A percentile compares a stretch with the other conserved stretches of the same genome.
These are phyloP conservation scores for Acanthamoeba royreba DNA, from an alignment of 208 protist species.

Conservation along the genomic window DNA sequence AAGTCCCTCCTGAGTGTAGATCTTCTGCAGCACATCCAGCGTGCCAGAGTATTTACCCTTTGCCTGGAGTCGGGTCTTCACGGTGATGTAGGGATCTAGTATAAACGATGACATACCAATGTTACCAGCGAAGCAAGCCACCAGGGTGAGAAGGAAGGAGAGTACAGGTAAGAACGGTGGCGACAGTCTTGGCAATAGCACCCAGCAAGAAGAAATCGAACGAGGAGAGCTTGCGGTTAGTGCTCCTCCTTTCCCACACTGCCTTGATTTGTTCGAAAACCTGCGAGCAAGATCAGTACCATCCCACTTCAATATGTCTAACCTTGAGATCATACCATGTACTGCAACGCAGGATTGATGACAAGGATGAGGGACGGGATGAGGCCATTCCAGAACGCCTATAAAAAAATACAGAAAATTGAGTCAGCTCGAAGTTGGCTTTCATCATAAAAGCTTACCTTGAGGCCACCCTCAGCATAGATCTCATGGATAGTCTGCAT, in stretches of 20 bases:
- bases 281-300: too few relatives aligned
- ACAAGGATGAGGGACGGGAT: constrained; percentile 32
- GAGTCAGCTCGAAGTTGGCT: too few relatives aligned
- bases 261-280: constrained; percentile 13
- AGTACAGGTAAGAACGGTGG: constrained; percentile 50
- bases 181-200: constrained; percentile 37
- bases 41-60: constrained; percentile 38
- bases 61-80: constrained; percentile 44
- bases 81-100: constrained; percentile 40
- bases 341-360: constrained; percentile 41
- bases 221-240: neutral
- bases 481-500: neutral
- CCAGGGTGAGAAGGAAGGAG: too few relatives aligned
- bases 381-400: neutral
- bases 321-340: constrained; percentile 46
- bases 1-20: constrained; percentile 27
- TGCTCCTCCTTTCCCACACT: neutral
- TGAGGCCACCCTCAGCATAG: constrained; percentile 7
- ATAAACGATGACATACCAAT: too few relatives aligned
- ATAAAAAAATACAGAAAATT: neutral
- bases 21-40: constrained; percentile 26
- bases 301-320: too few relatives aligned
- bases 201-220: constrained; percentile 31
- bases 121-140: too few relatives aligned
- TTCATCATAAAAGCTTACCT: neutral